These are phyloP conservation scores for Suillus placidus DNA, from an alignment of 768 basidiomycete genomes.

Conservation along the genomic window DNA sequence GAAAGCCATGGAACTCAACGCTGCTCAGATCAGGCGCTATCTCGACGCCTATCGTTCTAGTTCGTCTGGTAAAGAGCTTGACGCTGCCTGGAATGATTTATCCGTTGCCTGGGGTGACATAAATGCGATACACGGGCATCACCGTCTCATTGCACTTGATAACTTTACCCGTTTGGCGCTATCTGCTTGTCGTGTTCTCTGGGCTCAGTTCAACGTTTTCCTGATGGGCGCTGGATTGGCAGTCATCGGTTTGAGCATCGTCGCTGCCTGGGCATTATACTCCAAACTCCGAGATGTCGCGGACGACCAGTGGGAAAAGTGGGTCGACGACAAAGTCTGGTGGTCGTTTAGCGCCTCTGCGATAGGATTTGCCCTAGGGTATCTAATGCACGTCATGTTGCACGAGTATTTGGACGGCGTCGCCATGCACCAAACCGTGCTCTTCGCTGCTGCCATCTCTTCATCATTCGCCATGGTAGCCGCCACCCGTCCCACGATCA, in stretches of 20 bases:
- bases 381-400: slow-evolving; percentile 37
- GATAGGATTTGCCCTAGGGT: slow-evolving; percentile 40
- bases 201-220: slow-evolving; percentile 90
- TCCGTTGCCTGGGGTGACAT: slow-evolving; percentile 47
- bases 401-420: slow-evolving; percentile 45
- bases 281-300: slow-evolving; percentile 43
- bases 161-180: slow-evolving; percentile 40
- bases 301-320: slow-evolving; percentile 44
- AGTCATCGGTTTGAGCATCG: slow-evolving; percentile 57
- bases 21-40: slow-evolving; percentile 74
- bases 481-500: slow-evolving; percentile 40
- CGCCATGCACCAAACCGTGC: slow-evolving; percentile 49
- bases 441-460: slow-evolving; percentile 51
- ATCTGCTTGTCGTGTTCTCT: slow-evolving; percentile 76
- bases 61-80: slow-evolving; percentile 72
- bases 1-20: slow-evolving; percentile 70
- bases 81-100: slow-evolving; percentile 60
- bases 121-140: slow-evolving; percentile 25
- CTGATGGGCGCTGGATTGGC: slow-evolving; percentile 76
- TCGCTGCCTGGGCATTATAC: slow-evolving; percentile 61
- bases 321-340: slow-evolving; percentile 38
- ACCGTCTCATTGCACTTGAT: slow-evolving; percentile 19
- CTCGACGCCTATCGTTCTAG: slow-evolving; percentile 75
- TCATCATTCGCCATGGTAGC: slow-evolving; percentile 51
- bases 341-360: slow-evolving; percentile 38